phyloP scores from a whole-genome alignment of 139 green algal genomes.

The Ettlia oleoabundans region DNA sequence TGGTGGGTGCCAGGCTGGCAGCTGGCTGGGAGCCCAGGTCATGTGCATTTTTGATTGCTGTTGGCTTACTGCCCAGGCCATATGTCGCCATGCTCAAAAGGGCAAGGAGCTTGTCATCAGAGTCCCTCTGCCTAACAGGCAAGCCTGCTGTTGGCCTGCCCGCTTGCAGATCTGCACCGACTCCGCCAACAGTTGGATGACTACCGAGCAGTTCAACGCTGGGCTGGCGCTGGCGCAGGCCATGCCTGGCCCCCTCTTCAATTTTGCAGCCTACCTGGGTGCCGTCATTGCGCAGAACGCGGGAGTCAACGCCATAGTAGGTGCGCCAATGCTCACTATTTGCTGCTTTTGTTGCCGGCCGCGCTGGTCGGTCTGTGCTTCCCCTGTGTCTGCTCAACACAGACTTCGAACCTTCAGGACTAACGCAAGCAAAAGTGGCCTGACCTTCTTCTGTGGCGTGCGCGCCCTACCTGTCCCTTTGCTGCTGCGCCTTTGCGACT shows the following conservation, averaged over 20 bases:
- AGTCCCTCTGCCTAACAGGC: neutral
- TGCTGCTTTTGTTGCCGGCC: neutral
- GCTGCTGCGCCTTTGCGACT: no score
- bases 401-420: no score
- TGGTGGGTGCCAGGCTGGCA: no score
- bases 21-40: no score
- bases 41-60: no score
- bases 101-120: neutral
- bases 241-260: slow-evolving; percentile 96
- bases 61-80: no score
- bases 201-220: slow-evolving; percentile 84
- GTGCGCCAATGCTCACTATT: neutral
- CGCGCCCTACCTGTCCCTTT: no score
- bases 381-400: neutral
- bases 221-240: slow-evolving; percentile 72
- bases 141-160: no score
- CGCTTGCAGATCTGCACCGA: slow-evolving; percentile 47
- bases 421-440: no score
- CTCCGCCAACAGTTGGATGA: slow-evolving; percentile 77
- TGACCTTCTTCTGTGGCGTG: no score
- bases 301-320: slow-evolving; percentile 52
- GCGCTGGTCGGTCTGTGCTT: neutral
- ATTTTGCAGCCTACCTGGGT: slow-evolving; percentile 95
- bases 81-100: no score
- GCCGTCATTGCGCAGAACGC: slow-evolving; percentile 80